A percentile compares a stretch with the other conserved stretches of the same genome.
Conservation (phyloP, 176 grass and related monocot species). For the Bolboschoenus planiculmis region DNA sequence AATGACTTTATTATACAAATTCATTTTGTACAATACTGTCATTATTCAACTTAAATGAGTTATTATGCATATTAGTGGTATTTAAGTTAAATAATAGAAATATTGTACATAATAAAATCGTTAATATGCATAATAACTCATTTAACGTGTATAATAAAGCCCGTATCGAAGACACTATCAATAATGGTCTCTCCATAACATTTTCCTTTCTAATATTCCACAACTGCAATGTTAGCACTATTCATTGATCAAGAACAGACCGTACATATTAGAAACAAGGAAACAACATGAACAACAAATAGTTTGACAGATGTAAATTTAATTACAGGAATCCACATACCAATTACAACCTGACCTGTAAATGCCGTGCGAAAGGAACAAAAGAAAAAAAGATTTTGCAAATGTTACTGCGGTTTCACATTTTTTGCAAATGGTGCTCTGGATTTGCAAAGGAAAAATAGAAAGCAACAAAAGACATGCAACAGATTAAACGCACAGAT, state of each 20-base stretch:
- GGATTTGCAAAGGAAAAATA: not conserved
- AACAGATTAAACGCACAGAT: slow-evolving; percentile 5
- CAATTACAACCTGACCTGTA: not conserved
- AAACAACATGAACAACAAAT: not conserved
- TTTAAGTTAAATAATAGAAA: too few species aligned
- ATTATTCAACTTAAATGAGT: too few species aligned
- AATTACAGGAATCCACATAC: not conserved
- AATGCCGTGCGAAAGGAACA: not conserved
- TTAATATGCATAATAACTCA: too few species aligned
- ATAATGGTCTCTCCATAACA: too few species aligned
- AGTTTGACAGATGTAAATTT: not conserved
- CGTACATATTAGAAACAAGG: not conserved
- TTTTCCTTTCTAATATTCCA: not conserved
- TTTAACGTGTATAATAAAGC: too few species aligned
- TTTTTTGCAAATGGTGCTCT: not conserved
- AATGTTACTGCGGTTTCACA: not conserved
- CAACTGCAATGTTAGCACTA: not conserved
- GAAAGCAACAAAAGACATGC: not conserved
- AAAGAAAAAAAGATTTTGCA: not conserved
- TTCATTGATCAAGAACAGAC: not conserved
- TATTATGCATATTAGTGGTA: too few species aligned
- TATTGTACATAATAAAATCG: too few species aligned
- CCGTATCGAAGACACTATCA: too few species aligned
- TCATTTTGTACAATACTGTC: too few species aligned
- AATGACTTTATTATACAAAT: too few species aligned